A percentile compares a stretch with the other conserved stretches of the same genome.
phyloP scores from a whole-genome alignment of 1,284 basidiomycete species.

The Wallemia ichthyophaga region DNA sequence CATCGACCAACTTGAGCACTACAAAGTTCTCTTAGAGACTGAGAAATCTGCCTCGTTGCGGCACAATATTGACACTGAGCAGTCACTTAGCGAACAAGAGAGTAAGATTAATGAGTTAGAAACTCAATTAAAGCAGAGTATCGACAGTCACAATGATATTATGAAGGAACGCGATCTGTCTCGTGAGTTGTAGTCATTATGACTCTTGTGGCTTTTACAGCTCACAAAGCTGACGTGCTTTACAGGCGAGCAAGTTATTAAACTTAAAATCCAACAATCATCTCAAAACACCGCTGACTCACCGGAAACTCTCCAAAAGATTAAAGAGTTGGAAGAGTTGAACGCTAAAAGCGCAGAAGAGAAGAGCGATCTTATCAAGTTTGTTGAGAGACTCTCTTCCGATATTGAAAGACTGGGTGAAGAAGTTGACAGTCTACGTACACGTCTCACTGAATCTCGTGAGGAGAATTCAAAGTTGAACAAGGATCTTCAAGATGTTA shows the following conservation, averaged over 20 bases:
- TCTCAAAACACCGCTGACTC: conserved; percentile 16
- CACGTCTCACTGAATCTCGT: conserved; percentile 36
- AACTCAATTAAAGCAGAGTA: conserved; percentile 13
- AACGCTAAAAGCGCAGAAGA: conserved; percentile 19
- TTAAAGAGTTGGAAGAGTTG: conserved; percentile 31
- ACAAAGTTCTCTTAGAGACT: conserved; percentile 22
- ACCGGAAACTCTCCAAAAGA: conserved; percentile 22
- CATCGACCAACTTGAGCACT: background rate
- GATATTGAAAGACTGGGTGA: conserved; percentile 36
- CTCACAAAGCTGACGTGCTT: conserved; percentile 1
- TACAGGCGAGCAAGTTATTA: background rate
- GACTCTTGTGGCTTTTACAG: too few relatives aligned
- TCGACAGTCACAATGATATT: background rate
- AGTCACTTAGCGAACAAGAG: conserved; percentile 28
- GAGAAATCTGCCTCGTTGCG: conserved; percentile 28
- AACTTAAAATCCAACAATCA: background rate
- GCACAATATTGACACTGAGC: conserved; percentile 45
- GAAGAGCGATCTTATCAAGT: conserved; percentile 41
- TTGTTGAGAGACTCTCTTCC: conserved; percentile 38
- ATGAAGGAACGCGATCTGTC: background rate
- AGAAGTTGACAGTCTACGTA: conserved; percentile 34
- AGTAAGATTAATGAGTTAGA: conserved; percentile 32
- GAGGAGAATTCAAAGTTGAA: conserved; percentile 37
- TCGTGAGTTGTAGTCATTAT: background rate
- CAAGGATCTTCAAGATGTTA: conserved; percentile 31